Conservation (phyloP, 352 stramenopile genomes). For the Achlya hypogyna region DNA sequence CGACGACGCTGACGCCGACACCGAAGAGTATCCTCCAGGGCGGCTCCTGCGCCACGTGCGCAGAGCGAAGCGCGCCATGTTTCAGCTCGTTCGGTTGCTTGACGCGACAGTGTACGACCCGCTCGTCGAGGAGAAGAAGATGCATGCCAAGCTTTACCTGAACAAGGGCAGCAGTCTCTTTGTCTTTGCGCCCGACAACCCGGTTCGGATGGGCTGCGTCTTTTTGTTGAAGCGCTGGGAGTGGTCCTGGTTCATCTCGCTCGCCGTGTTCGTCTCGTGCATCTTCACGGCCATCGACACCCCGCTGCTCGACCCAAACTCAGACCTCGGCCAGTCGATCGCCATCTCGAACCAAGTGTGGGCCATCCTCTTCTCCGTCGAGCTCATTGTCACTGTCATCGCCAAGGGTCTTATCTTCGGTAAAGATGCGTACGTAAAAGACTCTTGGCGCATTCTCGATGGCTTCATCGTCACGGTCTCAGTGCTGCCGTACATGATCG, state of each 20-base stretch:
- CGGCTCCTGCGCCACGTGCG: background rate
- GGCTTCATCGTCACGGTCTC: conserved; percentile 83
- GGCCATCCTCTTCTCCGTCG: conserved; percentile 68
- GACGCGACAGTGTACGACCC: conserved; percentile 2
- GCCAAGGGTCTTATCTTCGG: conserved; percentile 64
- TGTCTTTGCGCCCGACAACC: conserved; percentile 40
- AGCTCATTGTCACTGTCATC: conserved; percentile 87
- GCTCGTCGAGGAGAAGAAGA: conserved; percentile 6
- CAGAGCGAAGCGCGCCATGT: background rate
- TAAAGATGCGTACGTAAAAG: conserved; percentile 70
- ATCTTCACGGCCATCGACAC: conserved; percentile 40
- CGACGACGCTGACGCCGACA: background rate
- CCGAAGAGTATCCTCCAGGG: background rate
- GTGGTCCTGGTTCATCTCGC: conserved; percentile 46
- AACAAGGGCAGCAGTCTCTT: conserved; percentile 31
- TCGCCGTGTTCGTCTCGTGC: conserved; percentile 41
- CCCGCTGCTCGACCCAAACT: conserved; percentile 54
- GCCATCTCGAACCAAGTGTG: conserved; percentile 63
- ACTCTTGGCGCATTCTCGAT: conserved; percentile 86
- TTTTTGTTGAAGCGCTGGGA: conserved; percentile 1
- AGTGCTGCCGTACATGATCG: conserved; percentile 47
- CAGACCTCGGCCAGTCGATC: conserved; percentile 32
- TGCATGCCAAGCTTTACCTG: conserved; percentile 14
- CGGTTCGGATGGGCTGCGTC: conserved; percentile 24
- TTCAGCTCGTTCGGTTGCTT: background rate